Base-by-base conservation (phyloP, 2,329 filamentous ascomycete genomes). In the Neospermospora avenae region DNA sequence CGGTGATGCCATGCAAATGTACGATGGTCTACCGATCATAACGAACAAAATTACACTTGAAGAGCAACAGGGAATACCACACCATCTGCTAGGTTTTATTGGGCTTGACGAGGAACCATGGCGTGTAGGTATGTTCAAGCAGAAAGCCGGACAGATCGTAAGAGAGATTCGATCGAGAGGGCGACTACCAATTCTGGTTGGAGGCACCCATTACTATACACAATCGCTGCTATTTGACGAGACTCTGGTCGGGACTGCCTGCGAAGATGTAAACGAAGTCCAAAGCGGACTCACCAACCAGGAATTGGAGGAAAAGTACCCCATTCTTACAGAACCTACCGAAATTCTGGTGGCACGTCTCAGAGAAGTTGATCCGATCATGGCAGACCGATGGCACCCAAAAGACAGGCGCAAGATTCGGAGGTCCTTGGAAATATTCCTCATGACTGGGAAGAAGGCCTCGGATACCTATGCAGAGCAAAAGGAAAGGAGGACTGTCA, bases 1-100 rank as follows among this genome's bases (percentile, higher is more conserved):
- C 72, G 91, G 91, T 49, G 95, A 99, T 79, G 95, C 95, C 41
- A 96, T 99, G 92, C 95, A 99, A 74, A 86, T 99, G 77, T 99
- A 99, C 74, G 83, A 84, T 56, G 95, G 95, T 2, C 78, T 99
- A 45, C 92, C 95, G 4, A 88, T 98, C 65, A 93, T 98, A 68
- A 99, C 95, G 25, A 99, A 99, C 74, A 96, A 98, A 73, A 89
- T 98, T 60, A 84, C 90, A 0, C 55, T 72, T 0, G 81, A 85
- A 20, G 93, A 98, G 73, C 87, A 86, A 69, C 83, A 88, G 62
- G 90, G 88, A 10, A 80, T 99, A 11, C 88, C 89, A 3, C 95
- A 99, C 72, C 93, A 99, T 74, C 78, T 99, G 3, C 82, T 99
- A 24, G 91, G 90, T 55, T 87, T 86, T 64, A 87, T 98, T 58